Conservation (phyloP, 2,329 filamentous ascomycete species). For the Penicillium sp. region DNA sequence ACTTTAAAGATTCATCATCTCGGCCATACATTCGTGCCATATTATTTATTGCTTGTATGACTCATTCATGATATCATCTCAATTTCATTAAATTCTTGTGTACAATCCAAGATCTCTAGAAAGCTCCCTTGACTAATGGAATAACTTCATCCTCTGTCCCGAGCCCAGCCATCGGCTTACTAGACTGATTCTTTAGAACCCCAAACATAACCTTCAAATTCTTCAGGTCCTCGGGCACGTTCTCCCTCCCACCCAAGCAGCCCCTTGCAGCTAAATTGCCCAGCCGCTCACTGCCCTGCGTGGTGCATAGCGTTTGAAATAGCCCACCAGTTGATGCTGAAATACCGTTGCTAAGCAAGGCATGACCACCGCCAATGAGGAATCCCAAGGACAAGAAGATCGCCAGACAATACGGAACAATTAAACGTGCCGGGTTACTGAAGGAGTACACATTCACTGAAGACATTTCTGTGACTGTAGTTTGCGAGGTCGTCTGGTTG, state of each 20-base stretch:
- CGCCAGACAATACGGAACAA: slow-evolving; percentile 11
- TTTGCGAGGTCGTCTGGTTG: background rate
- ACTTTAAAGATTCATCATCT: too few relatives aligned
- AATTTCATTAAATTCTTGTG: background rate
- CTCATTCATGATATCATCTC: background rate
- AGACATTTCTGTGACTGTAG: slow-evolving; percentile 5
- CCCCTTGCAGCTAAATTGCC: slow-evolving; percentile 12
- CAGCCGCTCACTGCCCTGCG: slow-evolving; percentile 10
- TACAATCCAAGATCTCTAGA: background rate
- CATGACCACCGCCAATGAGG: slow-evolving; percentile 8
- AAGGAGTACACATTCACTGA: slow-evolving; percentile 12
- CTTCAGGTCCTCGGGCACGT: slow-evolving; percentile 16
- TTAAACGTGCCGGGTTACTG: background rate
- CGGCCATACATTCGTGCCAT: too few relatives aligned
- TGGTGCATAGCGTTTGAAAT: slow-evolving; percentile 14
- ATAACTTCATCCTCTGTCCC: slow-evolving; percentile 8
- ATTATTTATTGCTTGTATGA: too few relatives aligned
- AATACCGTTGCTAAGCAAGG: slow-evolving; percentile 14
- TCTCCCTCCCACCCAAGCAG: slow-evolving; percentile 16
- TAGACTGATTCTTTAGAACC: slow-evolving; percentile 9
- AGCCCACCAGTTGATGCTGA: slow-evolving; percentile 11
- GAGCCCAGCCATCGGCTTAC: slow-evolving; percentile 1
- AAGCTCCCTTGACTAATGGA: slow-evolving; percentile 8
- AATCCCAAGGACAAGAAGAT: slow-evolving; percentile 7
- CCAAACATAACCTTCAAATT: slow-evolving; percentile 17